These are phyloP conservation scores for Mycosarcoma mackinlayi DNA, from an alignment of 1,284 basidiomycete species.

Conservation along the genomic window DNA sequence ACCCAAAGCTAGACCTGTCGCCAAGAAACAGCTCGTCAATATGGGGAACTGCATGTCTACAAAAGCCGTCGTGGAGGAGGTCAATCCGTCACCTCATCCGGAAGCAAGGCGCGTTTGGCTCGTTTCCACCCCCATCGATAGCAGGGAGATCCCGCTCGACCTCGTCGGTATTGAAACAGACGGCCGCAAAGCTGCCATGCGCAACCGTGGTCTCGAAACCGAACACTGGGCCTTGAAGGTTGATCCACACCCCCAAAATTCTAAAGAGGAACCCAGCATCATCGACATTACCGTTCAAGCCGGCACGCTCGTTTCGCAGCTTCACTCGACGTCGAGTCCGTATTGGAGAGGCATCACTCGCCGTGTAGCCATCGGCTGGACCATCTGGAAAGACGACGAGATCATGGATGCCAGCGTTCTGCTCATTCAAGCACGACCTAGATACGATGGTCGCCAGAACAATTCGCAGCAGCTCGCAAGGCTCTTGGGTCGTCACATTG, in stretches of 20 bases:
- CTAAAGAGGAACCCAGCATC: slow-evolving; percentile 26
- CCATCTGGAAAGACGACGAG: slow-evolving; percentile 43
- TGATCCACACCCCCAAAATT: slow-evolving; percentile 10
- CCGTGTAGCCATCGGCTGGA: slow-evolving; percentile 38
- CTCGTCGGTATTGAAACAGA: slow-evolving; percentile 43
- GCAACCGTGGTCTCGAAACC: slow-evolving; percentile 44
- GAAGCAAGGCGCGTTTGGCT: slow-evolving; percentile 40
- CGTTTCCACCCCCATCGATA: slow-evolving; percentile 34
- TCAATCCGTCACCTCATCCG: slow-evolving; percentile 29
- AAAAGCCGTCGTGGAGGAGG: slow-evolving; percentile 14
- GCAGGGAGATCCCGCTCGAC: slow-evolving; percentile 28
- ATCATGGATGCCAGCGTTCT: slow-evolving; percentile 31
- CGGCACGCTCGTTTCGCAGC: slow-evolving; percentile 19
- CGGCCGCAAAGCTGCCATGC: slow-evolving; percentile 42
- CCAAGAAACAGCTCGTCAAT: neutral
- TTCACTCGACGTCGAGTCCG: slow-evolving; percentile 25
- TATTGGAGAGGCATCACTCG: slow-evolving; percentile 37
- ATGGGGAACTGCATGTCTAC: slow-evolving; percentile 60
- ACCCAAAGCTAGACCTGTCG: neutral
- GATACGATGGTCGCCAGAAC: slow-evolving; percentile 45
- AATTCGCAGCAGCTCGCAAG: slow-evolving; percentile 41
- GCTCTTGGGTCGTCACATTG: slow-evolving; percentile 33
- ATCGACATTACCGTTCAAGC: slow-evolving; percentile 41
- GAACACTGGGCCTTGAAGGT: slow-evolving; percentile 53
- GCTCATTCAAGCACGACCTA: slow-evolving; percentile 37